These are phyloP conservation scores for Phytophthora ramorum DNA, from an alignment of 352 stramenopile species.

Conservation along the genomic window DNA sequence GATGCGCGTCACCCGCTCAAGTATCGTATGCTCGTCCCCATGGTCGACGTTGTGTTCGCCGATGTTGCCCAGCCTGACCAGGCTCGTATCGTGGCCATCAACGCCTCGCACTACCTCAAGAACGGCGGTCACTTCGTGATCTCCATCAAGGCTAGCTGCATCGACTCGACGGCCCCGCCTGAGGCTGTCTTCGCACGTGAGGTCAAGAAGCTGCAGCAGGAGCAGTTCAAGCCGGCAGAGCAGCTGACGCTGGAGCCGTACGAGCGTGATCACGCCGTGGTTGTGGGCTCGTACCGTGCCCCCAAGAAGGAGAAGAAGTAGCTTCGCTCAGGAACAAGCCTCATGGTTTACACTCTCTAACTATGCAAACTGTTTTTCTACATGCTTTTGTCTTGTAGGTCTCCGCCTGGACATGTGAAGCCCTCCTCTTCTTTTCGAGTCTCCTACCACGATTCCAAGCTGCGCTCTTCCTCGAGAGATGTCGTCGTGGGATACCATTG, in stretches of 20 bases:
- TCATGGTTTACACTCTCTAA: conserved; percentile 40
- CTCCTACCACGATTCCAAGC: conserved; percentile 24
- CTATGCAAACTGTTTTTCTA: conserved; percentile 50
- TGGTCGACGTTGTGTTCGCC: conserved; percentile 99
- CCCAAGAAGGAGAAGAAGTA: conserved; percentile 95
- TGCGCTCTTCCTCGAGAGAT: conserved; percentile 29
- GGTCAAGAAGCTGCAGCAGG: conserved; percentile 98
- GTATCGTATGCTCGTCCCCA: conserved; percentile 99
- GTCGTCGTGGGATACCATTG: conserved; percentile 1
- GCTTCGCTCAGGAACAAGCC: conserved; percentile 25
- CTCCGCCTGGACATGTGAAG: conserved; percentile 38
- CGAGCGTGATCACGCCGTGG: conserved; percentile 99
- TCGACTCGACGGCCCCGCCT: conserved; percentile 98
- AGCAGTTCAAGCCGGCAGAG: conserved; percentile 99
- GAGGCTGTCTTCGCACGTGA: conserved; percentile 98
- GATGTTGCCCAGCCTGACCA: conserved; percentile 99
- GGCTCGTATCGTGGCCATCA: conserved; percentile 98
- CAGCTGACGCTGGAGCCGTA: conserved; percentile 99
- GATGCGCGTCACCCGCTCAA: conserved; percentile 98
- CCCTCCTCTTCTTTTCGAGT: conserved; percentile 25
- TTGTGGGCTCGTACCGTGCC: conserved; percentile 97
- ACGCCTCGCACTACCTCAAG: conserved; percentile 99
- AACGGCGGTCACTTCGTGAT: conserved; percentile 99
- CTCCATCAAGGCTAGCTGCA: conserved; percentile 99
- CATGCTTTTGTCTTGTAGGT: conserved; percentile 41